phyloP scores from a whole-genome alignment of 1,284 basidiomycete species.

The Puccinia hordei region DNA sequence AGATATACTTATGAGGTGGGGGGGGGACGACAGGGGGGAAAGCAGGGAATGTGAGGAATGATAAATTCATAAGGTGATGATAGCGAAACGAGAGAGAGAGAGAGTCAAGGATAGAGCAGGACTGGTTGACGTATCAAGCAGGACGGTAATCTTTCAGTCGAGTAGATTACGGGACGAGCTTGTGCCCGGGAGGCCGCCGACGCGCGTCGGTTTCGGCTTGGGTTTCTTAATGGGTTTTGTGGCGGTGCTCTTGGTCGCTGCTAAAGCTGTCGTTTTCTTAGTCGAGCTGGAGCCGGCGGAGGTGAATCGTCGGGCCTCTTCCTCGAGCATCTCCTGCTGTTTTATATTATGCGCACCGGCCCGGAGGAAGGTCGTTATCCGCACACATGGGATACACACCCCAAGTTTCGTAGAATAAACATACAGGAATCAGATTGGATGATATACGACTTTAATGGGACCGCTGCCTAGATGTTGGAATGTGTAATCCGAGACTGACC shows the following conservation, averaged over 20 bases:
- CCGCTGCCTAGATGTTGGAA: neutral
- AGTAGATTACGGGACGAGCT: neutral
- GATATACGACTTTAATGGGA: neutral
- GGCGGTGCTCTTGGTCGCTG: neutral
- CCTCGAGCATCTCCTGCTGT: slow-evolving; percentile 13
- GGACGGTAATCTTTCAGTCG: neutral
- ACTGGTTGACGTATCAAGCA: neutral
- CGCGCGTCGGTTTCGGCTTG: neutral
- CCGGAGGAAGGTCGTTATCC: neutral
- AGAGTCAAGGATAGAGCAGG: too few relatives aligned
- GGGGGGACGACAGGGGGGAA: too few relatives aligned
- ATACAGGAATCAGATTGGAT: neutral
- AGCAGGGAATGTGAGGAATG: too few relatives aligned
- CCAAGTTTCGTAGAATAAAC: too few relatives aligned
- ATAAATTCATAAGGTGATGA: too few relatives aligned
- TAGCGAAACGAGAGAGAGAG: too few relatives aligned
- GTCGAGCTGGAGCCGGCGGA: neutral
- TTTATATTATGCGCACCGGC: too few relatives aligned
- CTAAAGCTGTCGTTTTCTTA: neutral
- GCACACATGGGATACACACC: too few relatives aligned
- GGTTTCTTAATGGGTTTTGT: neutral
- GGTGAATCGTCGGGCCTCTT: slow-evolving; percentile 4
- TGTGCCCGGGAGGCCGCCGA: neutral
- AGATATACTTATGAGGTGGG: too few relatives aligned
- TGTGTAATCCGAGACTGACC: neutral